These are phyloP conservation scores for Pseudogymnoascus sp. DNA, from an alignment of 2,329 filamentous ascomycete genomes.

Conservation along the genomic window DNA sequence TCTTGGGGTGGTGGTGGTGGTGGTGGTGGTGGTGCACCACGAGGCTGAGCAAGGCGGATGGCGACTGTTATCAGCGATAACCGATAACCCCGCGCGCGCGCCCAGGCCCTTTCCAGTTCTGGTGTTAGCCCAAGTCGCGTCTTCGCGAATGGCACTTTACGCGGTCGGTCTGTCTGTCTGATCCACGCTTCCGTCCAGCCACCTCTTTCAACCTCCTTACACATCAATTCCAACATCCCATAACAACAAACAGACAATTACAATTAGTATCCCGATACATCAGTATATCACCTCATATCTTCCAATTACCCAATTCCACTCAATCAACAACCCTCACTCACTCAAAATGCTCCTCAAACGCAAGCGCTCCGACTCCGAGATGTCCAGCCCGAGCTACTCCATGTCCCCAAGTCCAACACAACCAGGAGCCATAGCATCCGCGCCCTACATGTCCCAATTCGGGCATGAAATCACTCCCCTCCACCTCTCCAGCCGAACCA, in stretches of 20 bases:
- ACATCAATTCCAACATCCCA: neutral
- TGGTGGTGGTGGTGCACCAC: neutral
- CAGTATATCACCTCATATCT: neutral
- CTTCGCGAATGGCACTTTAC: slow-evolving; percentile 6
- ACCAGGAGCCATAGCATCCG: neutral
- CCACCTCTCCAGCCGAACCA: slow-evolving; percentile 47
- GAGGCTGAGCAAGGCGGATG: neutral
- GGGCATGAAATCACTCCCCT: slow-evolving; percentile 27
- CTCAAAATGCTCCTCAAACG: slow-evolving; percentile 47
- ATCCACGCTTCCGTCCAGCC: neutral
- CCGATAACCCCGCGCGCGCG: neutral
- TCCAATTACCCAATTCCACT: neutral
- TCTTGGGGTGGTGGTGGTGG: neutral
- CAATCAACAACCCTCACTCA: neutral
- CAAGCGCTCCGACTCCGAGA: slow-evolving; percentile 53
- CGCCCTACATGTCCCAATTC: slow-evolving; percentile 20
- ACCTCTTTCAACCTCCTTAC: slow-evolving; percentile 6
- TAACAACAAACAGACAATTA: neutral
- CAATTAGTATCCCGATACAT: neutral
- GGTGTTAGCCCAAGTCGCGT: slow-evolving; percentile 1
- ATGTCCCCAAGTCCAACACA: slow-evolving; percentile 29
- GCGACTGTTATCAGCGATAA: neutral
- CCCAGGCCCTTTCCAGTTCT: neutral
- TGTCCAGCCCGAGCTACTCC: slow-evolving; percentile 37
- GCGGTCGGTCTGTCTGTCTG: neutral